phyloP scores from a whole-genome alignment of 176 grass and related monocot species.

The Zoysia pacifica region DNA sequence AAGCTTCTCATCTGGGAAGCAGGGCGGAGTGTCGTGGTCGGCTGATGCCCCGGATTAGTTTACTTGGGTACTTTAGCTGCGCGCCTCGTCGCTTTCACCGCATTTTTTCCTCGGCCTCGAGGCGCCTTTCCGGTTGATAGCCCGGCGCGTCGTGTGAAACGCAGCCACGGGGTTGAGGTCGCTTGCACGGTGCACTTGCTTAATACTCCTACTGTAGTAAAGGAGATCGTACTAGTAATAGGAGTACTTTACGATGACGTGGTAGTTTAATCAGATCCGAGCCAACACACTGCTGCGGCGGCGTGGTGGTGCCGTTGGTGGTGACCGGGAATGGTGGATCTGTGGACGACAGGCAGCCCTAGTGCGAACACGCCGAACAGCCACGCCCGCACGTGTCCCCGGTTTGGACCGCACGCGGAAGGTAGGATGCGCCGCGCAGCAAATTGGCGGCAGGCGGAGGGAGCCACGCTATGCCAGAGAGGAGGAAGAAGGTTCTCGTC shows the following conservation, averaged over 20 bases:
- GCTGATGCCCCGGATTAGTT: neutral
- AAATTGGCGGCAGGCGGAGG: too few species aligned
- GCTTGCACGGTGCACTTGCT: neutral
- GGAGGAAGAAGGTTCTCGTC: too few species aligned
- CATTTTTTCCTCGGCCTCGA: neutral
- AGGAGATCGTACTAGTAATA: too few species aligned
- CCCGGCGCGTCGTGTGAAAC: neutral
- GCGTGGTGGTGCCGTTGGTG: neutral
- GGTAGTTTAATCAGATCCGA: too few species aligned
- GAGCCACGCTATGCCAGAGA: too few species aligned
- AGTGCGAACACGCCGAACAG: neutral
- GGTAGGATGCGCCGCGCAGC: too few species aligned
- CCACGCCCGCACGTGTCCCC: neutral
- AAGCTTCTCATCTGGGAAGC: neutral
- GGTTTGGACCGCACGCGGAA: neutral
- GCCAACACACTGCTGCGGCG: too few species aligned
- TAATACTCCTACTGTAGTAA: neutral
- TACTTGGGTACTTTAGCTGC: neutral
- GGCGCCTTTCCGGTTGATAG: too few species aligned
- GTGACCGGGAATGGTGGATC: neutral
- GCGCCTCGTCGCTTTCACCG: neutral
- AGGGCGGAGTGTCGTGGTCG: constrained; percentile 5
- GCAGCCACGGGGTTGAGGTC: neutral
- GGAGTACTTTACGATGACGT: too few species aligned
- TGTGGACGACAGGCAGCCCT: neutral